Conservation (phyloP, 176 grass and related monocot genomes). For the Oryza brachyantha region DNA sequence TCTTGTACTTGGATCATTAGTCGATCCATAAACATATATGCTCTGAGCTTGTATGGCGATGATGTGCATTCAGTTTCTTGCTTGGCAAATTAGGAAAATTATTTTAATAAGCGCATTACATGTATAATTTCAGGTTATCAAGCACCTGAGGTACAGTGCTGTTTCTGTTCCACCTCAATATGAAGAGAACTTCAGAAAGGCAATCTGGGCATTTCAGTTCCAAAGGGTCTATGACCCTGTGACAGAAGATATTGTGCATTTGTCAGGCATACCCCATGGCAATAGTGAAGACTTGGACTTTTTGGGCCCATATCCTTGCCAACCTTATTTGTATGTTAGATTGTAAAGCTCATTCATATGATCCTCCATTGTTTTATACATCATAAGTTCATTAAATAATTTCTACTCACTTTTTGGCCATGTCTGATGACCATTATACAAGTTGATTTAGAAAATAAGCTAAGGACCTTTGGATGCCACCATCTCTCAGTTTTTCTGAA, state of each 20-base stretch:
- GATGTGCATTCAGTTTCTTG: neutral
- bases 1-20: neutral
- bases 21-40: neutral
- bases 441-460: constrained; percentile 22
- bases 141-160: constrained; percentile 70
- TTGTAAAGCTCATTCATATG: constrained; percentile 17
- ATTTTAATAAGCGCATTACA: neutral
- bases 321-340: neutral
- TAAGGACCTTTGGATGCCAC: neutral
- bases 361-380: neutral
- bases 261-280: constrained; percentile 50
- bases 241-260: constrained; percentile 75
- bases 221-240: constrained; percentile 96
- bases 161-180: constrained; percentile 73
- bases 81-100: neutral
- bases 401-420: neutral
- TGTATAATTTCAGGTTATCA: constrained; percentile 78
- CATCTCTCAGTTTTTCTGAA: constrained; percentile 18
- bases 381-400: neutral
- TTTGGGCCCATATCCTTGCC: constrained; percentile 97
- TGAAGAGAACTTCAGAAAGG: constrained; percentile 87
- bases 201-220: constrained; percentile 86
- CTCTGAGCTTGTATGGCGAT: neutral
- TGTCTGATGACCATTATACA: neutral
- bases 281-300: constrained; percentile 79